These are phyloP conservation scores for Psilocybe cyanescens DNA, from an alignment of 768 basidiomycete species.

Conservation along the genomic window DNA sequence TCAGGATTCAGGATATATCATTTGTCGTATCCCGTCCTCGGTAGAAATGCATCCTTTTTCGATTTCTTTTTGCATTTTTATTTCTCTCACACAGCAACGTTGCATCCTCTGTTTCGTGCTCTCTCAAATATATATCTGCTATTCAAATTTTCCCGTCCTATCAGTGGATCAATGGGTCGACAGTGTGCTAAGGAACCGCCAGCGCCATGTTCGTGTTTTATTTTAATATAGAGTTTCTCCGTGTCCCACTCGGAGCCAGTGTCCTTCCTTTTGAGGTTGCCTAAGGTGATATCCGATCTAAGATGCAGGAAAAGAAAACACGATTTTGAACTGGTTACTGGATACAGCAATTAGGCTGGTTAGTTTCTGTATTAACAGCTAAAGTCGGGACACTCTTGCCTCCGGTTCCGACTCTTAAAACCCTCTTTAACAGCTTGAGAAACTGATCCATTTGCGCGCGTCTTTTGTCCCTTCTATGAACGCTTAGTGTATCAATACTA, in stretches of 20 bases:
- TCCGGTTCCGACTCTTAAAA: conserved; percentile 5
- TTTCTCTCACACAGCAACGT: background rate
- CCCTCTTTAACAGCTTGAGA: conserved; percentile 5
- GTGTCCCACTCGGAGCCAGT: background rate
- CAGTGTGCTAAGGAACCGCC: background rate
- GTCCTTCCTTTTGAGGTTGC: background rate
- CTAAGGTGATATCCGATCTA: background rate
- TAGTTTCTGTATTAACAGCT: background rate
- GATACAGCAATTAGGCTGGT: background rate
- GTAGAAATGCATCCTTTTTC: background rate
- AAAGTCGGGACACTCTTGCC: background rate
- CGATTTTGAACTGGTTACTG: background rate
- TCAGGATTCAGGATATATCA: background rate
- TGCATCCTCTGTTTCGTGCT: background rate
- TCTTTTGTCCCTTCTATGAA: background rate
- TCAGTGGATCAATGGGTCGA: background rate
- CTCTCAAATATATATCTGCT: background rate
- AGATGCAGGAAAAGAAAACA: background rate
- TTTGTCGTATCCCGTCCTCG: background rate
- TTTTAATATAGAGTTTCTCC: background rate
- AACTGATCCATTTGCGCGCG: background rate
- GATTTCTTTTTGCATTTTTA: background rate
- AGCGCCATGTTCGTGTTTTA: background rate
- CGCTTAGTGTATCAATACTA: background rate
- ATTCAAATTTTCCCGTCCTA: background rate